Conservation (phyloP, 2,329 filamentous ascomycete genomes). For the Fusarium sp. region DNA sequence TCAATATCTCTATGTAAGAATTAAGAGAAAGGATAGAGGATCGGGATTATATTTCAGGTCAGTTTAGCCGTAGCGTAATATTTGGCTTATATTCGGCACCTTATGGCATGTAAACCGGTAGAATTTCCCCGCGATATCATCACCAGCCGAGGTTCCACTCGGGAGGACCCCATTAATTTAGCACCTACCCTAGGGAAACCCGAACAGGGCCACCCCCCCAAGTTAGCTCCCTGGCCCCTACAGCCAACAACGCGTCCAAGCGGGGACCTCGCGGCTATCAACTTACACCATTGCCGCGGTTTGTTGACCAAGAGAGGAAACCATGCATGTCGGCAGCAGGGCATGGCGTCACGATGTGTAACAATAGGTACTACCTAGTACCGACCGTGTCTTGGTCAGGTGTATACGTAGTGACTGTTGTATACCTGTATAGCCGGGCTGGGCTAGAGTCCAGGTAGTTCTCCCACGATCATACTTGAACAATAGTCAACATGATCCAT, state of each 20-base stretch:
- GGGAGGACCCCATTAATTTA: background rate
- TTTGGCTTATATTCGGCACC: too few species aligned
- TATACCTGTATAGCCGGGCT: too few species aligned
- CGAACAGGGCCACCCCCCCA: background rate
- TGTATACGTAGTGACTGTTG: background rate
- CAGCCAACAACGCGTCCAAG: constrained; percentile 2
- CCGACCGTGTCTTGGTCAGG: background rate
- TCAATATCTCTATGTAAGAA: too few species aligned
- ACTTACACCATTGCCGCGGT: constrained; percentile 1
- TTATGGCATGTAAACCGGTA: background rate
- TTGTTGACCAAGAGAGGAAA: background rate
- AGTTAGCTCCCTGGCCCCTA: background rate
- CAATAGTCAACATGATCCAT: too few species aligned
- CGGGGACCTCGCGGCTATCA: constrained; percentile 13
- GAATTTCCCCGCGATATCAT: constrained; percentile 36
- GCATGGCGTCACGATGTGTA: background rate
- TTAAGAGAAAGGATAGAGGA: background rate
- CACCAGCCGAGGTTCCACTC: constrained; percentile 43
- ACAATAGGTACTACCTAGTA: background rate
- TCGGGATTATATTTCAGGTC: background rate
- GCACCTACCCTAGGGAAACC: background rate
- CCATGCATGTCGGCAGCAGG: background rate
- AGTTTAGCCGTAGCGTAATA: too few species aligned
- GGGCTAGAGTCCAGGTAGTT: too few species aligned
- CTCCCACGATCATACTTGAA: too few species aligned